A percentile compares a stretch with the other conserved stretches of the same genome.
phyloP scores from a whole-genome alignment of 1,139 yeast species.

The Pichia sp. region DNA sequence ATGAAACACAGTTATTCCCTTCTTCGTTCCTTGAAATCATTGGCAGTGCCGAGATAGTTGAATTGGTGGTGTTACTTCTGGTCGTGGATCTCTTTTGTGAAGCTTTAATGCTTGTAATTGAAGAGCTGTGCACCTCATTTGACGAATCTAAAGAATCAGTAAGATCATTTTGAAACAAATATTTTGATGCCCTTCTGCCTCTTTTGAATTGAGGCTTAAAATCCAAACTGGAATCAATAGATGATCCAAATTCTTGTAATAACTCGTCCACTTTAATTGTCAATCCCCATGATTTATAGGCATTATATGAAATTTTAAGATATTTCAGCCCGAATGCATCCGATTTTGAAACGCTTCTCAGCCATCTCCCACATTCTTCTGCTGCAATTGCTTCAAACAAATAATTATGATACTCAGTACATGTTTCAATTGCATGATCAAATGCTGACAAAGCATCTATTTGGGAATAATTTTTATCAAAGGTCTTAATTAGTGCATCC shows the following conservation, averaged over 20 bases:
- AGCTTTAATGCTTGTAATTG: too few species aligned
- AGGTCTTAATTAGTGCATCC: conserved; percentile 27
- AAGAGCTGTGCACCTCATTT: too few species aligned
- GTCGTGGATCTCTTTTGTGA: too few species aligned
- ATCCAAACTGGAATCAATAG: conserved; percentile 1
- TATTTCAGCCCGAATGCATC: conserved; percentile 18
- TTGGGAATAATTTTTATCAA: conserved; percentile 22
- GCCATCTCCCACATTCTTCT: conserved; percentile 41
- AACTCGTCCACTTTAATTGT: conserved; percentile 20
- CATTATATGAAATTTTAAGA: conserved; percentile 24
- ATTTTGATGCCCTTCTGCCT: background rate
- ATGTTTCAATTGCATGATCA: conserved; percentile 38
- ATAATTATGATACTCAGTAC: conserved; percentile 27
- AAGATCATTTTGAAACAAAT: background rate
- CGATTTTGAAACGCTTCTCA: conserved; percentile 27
- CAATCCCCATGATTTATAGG: conserved; percentile 28
- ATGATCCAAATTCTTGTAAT: conserved; percentile 11
- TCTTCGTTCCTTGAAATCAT: background rate
- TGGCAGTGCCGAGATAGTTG: too few species aligned
- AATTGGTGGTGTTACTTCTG: too few species aligned
- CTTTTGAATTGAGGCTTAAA: background rate
- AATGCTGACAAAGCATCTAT: conserved; percentile 37
- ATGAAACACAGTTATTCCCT: background rate
- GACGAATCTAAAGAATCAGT: too few species aligned
- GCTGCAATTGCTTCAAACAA: conserved; percentile 37